Conservation (phyloP, 2,329 filamentous ascomycete species). For the Xylariaceae sp. region DNA sequence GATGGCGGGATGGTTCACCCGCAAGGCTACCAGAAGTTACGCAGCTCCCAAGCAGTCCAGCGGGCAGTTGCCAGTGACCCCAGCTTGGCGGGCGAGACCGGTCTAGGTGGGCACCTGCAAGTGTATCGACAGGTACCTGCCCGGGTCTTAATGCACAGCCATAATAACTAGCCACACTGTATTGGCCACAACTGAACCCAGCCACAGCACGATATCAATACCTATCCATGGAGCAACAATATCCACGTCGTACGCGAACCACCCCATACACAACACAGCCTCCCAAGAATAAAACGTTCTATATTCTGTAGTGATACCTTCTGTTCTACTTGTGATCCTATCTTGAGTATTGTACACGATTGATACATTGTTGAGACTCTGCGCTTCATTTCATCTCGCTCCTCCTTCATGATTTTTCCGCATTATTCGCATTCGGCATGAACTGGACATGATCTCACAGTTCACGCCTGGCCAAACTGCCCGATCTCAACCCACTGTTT, state of each 20-base stretch:
- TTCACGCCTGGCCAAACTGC: constrained; percentile 23
- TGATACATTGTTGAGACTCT: not conserved
- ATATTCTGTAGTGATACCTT: too few species aligned
- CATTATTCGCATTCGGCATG: not conserved
- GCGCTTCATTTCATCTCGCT: constrained; percentile 1
- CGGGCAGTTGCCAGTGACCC: constrained; percentile 13
- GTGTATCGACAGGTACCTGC: constrained; percentile 6
- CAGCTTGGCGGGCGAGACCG: constrained; percentile 9
- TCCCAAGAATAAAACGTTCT: not conserved
- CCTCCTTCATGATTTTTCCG: not conserved
- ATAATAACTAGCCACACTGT: not conserved
- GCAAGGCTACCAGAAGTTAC: constrained; percentile 30
- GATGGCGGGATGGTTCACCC: constrained; percentile 10
- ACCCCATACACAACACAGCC: not conserved
- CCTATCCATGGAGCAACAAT: not conserved
- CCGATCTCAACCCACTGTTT: constrained; percentile 27
- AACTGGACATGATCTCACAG: constrained; percentile 6
- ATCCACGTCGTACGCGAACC: not conserved
- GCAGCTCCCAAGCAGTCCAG: constrained; percentile 22
- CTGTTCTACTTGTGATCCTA: too few species aligned
- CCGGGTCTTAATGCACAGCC: not conserved
- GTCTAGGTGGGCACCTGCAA: not conserved
- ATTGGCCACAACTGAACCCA: not conserved
- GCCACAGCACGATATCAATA: not conserved
- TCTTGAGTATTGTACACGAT: constrained; percentile 9